Evolutionary conservation across 768 basidiomycete genomes (phyloP), one percentile per base, ranked within the genome.

Genomic region (Rhizopogon sp.): DNA sequence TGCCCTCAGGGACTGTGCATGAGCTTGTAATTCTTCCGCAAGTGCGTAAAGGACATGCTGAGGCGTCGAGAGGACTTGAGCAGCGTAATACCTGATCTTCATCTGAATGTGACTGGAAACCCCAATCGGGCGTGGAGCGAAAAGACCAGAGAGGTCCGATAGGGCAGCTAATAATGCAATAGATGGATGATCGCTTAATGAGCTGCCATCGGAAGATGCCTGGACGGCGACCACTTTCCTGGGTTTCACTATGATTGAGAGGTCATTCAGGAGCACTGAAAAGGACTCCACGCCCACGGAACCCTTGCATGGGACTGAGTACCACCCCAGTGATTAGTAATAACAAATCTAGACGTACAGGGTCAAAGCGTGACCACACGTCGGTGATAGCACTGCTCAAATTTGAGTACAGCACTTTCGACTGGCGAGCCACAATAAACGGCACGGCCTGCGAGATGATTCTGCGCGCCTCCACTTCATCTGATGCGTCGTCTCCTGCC

Each of bases 71-170:
- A 80, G 56, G 6, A 84, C 64, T 60, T 85, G 80, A 6, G 84
- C 86, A 5, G 81, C 81, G 58, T 91, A 92, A 69, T 86, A 92
- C 13, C 75, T 66, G 25, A 90, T 60, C 70, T 90, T 92, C 60
- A 81, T 81, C 8, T 74, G 66, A 47, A 81, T 67, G 60, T 79
- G 79, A 50, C 71, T 74, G 50, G 56, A 62, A 66, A 37, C 62
- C 58, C 10, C 63, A 56, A 37, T 73, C 64, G 29, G 62, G 22
- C 2, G 11, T 31, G 25, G 11, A 35, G 52, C 29, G 43, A 69
- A 72, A 17, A 71, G 59, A 33, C 50, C 33, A n/a, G 49, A 51
- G 2, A 62, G 31, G 50, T 72, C 68, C 3, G 70, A 66, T 20
- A 70, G 54, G 43, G 22, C 70, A 58, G 63, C 60, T n/a, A 70